Conservation (phyloP, 176 grass and related monocot genomes). For the Raddia distichophylla region DNA sequence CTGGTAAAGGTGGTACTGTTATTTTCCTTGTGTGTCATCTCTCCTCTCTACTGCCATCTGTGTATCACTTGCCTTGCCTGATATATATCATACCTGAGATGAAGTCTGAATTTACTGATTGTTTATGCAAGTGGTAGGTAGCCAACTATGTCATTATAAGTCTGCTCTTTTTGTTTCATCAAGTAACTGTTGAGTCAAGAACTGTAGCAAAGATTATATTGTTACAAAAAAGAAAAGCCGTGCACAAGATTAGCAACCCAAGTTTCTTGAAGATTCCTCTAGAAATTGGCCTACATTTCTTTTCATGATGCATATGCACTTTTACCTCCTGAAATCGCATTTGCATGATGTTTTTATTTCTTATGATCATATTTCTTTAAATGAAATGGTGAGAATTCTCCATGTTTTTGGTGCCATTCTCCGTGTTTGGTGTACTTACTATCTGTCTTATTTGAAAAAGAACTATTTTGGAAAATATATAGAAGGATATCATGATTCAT, state of each 20-base stretch:
- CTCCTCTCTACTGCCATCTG: not conserved
- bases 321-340: not conserved
- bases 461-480: not conserved
- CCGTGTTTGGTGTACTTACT: not conserved
- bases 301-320: not conserved
- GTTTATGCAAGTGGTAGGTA: not conserved
- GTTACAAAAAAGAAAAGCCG: not conserved
- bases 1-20: not conserved
- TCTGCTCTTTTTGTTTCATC: not conserved
- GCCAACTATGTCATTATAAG: not conserved
- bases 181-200: not conserved
- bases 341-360: not conserved
- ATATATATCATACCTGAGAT: not conserved
- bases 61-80: slow-evolving; percentile 8
- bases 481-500: not conserved
- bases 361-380: not conserved
- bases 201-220: not conserved
- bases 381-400: not conserved
- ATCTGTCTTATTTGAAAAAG: not conserved
- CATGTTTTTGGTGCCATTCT: not conserved
- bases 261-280: not conserved
- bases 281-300: not conserved
- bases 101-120: not conserved
- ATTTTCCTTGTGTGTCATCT: not conserved
- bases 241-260: not conserved